Conservation (phyloP, 495 filamentous ascomycete species). For the Penicillium roqueforti region DNA sequence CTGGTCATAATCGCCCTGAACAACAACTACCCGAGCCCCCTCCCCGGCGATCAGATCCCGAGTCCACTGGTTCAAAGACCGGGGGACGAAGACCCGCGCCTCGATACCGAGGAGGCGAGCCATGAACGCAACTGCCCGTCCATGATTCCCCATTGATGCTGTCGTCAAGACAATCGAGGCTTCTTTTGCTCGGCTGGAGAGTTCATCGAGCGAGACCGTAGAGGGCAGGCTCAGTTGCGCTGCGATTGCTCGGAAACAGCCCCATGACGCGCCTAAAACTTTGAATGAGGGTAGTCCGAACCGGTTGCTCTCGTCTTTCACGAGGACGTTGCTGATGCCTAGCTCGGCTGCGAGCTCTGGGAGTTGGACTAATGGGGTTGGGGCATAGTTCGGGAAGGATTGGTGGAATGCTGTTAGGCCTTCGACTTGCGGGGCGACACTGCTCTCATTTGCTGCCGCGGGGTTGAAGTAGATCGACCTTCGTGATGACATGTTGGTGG, state of each 20-base stretch:
- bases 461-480: constrained; percentile 32
- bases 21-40: constrained; percentile 49
- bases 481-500: constrained; percentile 16
- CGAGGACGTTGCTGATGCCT: constrained; percentile 48
- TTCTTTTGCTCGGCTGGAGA: constrained; percentile 35
- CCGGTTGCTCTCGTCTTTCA: constrained; percentile 57
- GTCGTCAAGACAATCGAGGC: constrained; percentile 40
- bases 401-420: constrained; percentile 43
- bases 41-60: constrained; percentile 52
- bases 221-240: constrained; percentile 35
- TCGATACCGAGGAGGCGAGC: constrained; percentile 49
- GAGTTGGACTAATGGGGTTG: constrained; percentile 49
- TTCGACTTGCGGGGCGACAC: constrained; percentile 9
- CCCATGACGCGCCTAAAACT: constrained; percentile 74
- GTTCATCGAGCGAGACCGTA: constrained; percentile 32
- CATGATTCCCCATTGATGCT: constrained; percentile 70
- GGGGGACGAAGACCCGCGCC: constrained; percentile 54
- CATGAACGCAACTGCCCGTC: constrained; percentile 64
- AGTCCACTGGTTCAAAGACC: constrained; percentile 47
- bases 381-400: constrained; percentile 46
- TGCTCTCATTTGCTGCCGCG: constrained; percentile 19
- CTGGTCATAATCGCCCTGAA: constrained; percentile 57
- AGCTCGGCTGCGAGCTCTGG: constrained; percentile 52
- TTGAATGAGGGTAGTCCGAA: constrained; percentile 71
- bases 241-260: constrained; percentile 52